Evolutionary conservation across 139 green algal genomes (phyloP), one percentile per base, ranked within the genome.

Genomic region (Picochlorum sp.): DNA sequence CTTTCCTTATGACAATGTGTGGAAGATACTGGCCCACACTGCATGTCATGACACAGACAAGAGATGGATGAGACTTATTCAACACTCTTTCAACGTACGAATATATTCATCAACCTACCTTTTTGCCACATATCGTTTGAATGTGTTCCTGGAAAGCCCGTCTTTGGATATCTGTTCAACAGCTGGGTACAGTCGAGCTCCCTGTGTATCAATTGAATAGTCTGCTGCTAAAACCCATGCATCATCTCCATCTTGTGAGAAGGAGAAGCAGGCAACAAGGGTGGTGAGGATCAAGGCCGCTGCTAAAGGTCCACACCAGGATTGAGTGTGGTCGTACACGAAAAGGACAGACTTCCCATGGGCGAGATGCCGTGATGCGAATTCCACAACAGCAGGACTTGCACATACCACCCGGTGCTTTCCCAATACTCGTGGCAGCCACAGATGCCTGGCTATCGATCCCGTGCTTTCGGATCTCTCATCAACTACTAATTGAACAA

Each of bases 1-100:
- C 78, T 0, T 82, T 54, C 0, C 74, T 84, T 10, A 83, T 81
- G 10, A 80, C 68, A 1, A 74, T 80, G 0, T 63, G 7, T 8
- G 85, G 84, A 66, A 79, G 90, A 44, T 64, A 67, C 1, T 28
- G 41, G 37, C 64, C 77, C 6, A 91, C 72, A 21, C 47, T 54
- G 47, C 34, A 41, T 41, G 34, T 14, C 34, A 41, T 41, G 34
- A 11, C 34, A 41, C 34, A 41, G 8, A 41, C 34, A 41, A 30
- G 28, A 30, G 28, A 30, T 30, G 28, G 4, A 30, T 30, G 28
- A 30, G 28, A 30, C 3, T 6, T 7, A 30, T 30, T 30, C 28
- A 30, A 30, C 28, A 30, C 3, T 30, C 28, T 6, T 30, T 4
- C 28, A 30, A 7, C 28, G 4, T 30, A 30, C 4, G 28, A 30